phyloP scores from a whole-genome alignment of 83 land plant species.

The Isoetes engelmannii region DNA sequence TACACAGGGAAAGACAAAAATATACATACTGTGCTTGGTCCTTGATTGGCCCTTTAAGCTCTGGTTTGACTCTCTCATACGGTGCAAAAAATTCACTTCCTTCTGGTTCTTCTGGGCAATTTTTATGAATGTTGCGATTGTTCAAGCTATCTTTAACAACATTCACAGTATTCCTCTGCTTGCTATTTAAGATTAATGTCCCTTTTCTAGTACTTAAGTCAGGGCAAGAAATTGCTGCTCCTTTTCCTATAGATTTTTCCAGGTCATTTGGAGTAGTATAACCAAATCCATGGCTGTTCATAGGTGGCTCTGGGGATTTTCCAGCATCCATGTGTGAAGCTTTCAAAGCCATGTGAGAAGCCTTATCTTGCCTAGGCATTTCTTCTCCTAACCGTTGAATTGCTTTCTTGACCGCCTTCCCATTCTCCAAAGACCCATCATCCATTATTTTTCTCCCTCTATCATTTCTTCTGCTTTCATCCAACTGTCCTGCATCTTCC shows the following conservation, averaged over 20 bases:
- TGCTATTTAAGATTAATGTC: background rate
- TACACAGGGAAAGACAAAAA: background rate
- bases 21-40: background rate
- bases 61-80: slow-evolving; percentile 55
- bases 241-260: background rate
- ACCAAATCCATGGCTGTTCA: no score
- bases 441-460: no score
- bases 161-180: background rate
- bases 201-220: background rate
- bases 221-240: background rate
- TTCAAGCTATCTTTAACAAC: background rate
- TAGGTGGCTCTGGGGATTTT: no score
- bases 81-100: slow-evolving; percentile 29
- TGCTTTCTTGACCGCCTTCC: no score
- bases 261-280: background rate
- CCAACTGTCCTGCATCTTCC: no score
- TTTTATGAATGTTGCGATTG: background rate
- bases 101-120: background rate
- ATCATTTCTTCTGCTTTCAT: no score
- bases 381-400: no score
- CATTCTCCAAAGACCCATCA: no score
- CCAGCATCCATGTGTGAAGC: no score
- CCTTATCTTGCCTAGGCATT: no score
- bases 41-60: slow-evolving; percentile 51
- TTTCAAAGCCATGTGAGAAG: no score